Evolutionary conservation across 1,284 basidiomycete species (phyloP), one percentile per base, ranked within the genome.

Genomic region (Ceratorhiza oryzae-sativae): DNA sequence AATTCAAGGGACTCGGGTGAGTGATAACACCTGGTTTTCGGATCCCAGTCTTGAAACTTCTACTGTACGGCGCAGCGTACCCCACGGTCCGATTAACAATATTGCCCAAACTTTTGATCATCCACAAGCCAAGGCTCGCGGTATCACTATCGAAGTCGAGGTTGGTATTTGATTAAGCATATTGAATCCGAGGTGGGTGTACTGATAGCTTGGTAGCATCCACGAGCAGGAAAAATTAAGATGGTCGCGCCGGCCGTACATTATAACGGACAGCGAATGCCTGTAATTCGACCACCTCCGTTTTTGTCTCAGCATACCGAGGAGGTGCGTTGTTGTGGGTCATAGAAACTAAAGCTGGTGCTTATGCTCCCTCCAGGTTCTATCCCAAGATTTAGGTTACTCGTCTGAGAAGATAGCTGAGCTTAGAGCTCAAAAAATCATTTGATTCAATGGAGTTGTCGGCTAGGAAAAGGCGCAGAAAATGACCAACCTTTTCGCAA

Each of bases 51-150:
- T 20, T 36, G n/a, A 27, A 9, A 27, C 49, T 51, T 8, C 25
- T 2, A 10, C 1, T 4, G 36, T 32, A 3, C 71, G 12, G 36
- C 63, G n/a, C 73, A 92, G 93, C 4, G 86, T 97, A 39, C 95
- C 94, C 3, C 93, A 93, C 80, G 93, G 93, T 18, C 94, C 94
- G 15, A 97, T 98, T 82, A 97, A 97, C 80, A 92, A 95, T 77
- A 94, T 98, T 75, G 79, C 85, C 60, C 89, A 95, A 78, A 96
- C 96, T 0, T 98, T 98, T 78, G 86, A 88, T 51, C 96, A 98
- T 81, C 93, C 94, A 1, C 96, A 98, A 81, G 92, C 88, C 1
- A 77, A 88, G 68, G 90, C 89, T 9, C 82, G 91, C 41, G 81
- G 82, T 42, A 84, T 89, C 56, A 85, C 86, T 1, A 82, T 86